A percentile compares a stretch with the other conserved stretches of the same genome.
Evolutionary conservation across 2,329 filamentous ascomycete genomes (phyloP).

Genomic region (Zasmidium citrigriseum): DNA sequence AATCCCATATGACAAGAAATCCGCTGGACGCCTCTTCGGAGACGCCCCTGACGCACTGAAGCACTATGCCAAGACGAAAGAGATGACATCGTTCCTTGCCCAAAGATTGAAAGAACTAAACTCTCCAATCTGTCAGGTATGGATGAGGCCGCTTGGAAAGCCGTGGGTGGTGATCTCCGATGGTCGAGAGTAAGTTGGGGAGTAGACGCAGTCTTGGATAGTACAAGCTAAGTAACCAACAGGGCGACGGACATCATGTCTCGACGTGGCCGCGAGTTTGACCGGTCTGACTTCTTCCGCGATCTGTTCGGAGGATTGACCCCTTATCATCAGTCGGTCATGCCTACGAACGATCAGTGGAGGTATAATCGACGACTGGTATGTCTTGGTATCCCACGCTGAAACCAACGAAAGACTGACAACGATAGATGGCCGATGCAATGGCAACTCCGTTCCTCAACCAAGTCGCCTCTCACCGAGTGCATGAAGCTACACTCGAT

Average conservation of each 20-base stretch:
- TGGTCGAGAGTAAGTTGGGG: conserved; percentile 34
- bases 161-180: conserved; percentile 50
- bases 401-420: too few relatives aligned
- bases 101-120: conserved; percentile 20
- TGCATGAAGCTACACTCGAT: conserved; percentile 18
- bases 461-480: conserved; percentile 32
- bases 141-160: conserved; percentile 45
- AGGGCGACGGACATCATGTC: conserved; percentile 47
- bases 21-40: conserved; percentile 42
- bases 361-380: conserved; percentile 27
- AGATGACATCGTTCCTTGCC: conserved; percentile 10
- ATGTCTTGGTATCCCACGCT: too few relatives aligned
- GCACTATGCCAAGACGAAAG: conserved; percentile 29
- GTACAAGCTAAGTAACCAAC: too few relatives aligned
- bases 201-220: too few relatives aligned
- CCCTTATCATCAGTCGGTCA: conserved; percentile 28
- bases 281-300: conserved; percentile 40
- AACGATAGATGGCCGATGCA: conserved; percentile 24
- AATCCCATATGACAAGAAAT: conserved; percentile 49
- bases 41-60: conserved; percentile 46
- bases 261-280: conserved; percentile 48
- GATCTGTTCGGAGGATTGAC: conserved; percentile 27
- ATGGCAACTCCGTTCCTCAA: conserved; percentile 33
- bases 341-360: conserved; percentile 29
- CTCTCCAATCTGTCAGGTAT: conserved; percentile 51